Base-by-base conservation (phyloP, 1,139 yeast genomes). In the Pneumocystis sp. region DNA sequence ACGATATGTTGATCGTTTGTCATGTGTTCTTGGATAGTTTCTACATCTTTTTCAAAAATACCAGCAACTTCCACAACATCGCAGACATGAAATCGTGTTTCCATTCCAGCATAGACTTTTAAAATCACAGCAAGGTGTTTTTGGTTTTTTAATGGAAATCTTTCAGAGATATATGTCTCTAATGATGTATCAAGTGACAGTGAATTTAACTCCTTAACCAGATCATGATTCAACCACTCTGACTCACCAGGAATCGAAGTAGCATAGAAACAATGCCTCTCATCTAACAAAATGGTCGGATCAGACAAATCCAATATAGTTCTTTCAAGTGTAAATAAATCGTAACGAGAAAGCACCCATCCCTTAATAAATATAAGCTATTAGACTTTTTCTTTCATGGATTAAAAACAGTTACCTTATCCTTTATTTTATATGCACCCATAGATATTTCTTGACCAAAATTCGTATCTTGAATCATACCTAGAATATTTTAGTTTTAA, bases 381-480 rank as follows among this genome's bases (percentile, higher is more conserved):
- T n/a, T n/a, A 17, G 2, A 44, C 3, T 3, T 17, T 19, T 15
- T 7, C 2, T 8, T 44, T 6, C 31, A 21, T 21, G 1, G 34
- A 31, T 15, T 19, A 44, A 50, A 50, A 10, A 7, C 21, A 25
- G n/a, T 21, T 12, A 50, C 57, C n/a, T 50, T 10, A 1, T n/a
- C 57, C 1, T 56, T 37, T 39, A 39, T 25, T 40, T 59, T 61
- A 17, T 57, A 29, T 31, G 65, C 65, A 15, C 65, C 65, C 45
- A 60, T 50, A 61, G 35, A 63, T 40, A 63, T 57, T 39, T 63
- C 65, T 25, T 63, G 65, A 21, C 63, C 65, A 60, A 57, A 60
- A 37, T 61, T 62, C 3, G 63, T 57, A 57, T 63, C 65, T 17
- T 57, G 63, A 19, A 63, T 40, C 65, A 63, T 63, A 37, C 65